Evolutionary conservation across 306 rosid genomes (phyloP).

Genomic region (Aeschynomene evenia): DNA sequence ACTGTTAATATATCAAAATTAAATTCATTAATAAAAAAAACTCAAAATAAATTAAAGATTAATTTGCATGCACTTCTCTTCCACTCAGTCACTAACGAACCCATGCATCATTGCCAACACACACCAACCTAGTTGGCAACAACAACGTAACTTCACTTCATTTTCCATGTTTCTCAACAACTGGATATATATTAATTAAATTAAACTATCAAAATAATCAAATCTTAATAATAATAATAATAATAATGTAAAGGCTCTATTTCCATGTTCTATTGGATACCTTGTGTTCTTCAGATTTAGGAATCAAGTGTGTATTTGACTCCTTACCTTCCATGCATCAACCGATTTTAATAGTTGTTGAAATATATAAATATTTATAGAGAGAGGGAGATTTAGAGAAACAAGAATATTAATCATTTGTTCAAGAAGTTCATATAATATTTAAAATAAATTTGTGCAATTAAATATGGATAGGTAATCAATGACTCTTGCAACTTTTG

Average conservation of each 20-base stretch:
- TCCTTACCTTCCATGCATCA: conserved; percentile 26
- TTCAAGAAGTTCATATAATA: conserved; percentile 6
- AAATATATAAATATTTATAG: too few species aligned
- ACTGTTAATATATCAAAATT: too few species aligned
- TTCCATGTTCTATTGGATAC: background rate
- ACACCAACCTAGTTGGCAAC: conserved; percentile 43
- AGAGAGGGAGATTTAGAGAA: too few species aligned
- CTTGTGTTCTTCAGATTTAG: background rate
- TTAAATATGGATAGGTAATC: conserved; percentile 1
- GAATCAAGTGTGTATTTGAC: conserved; percentile 13
- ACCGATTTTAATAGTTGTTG: too few species aligned
- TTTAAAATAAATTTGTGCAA: background rate
- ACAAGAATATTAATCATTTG: conserved; percentile 4
- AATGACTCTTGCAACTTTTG: conserved; percentile 14
- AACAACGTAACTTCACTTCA: conserved; percentile 16
- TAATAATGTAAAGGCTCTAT: background rate
- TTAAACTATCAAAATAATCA: conserved; percentile 16
- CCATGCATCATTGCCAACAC: conserved; percentile 39
- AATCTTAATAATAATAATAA: too few species aligned
- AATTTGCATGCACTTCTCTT: conserved; percentile 26
- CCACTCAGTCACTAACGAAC: conserved; percentile 11
- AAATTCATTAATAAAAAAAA: too few species aligned
- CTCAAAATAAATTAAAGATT: background rate
- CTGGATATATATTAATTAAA: background rate
- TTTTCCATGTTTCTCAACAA: conserved; percentile 23